Conservation (phyloP, 106 monocot genomes). For the Amphibolis antarctica region DNA sequence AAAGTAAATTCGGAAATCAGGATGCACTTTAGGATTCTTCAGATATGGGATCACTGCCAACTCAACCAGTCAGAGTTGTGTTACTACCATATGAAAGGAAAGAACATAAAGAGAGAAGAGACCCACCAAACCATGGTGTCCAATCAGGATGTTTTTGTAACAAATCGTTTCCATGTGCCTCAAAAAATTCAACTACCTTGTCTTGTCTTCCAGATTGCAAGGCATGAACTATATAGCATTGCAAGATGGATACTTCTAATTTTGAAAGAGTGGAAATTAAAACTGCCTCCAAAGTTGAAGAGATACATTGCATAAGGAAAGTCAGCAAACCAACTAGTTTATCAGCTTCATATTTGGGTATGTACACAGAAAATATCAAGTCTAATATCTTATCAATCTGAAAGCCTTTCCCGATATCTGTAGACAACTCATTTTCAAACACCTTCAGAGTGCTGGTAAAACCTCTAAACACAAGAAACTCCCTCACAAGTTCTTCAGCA, state of each 20-base stretch:
- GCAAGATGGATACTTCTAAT: constrained; percentile 63
- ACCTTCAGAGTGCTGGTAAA: constrained; percentile 70
- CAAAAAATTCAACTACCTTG: constrained; percentile 78
- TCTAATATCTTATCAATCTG: constrained; percentile 89
- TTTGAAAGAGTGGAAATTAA: constrained; percentile 53
- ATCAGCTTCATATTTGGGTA: constrained; percentile 74
- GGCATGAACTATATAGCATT: constrained; percentile 76
- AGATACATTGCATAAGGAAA: constrained; percentile 83
- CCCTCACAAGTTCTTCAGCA: constrained; percentile 83
- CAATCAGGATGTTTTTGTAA: constrained; percentile 72
- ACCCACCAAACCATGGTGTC: constrained; percentile 91
- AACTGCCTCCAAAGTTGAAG: constrained; percentile 46
- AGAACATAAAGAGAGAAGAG: not conserved
- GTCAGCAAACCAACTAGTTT: constrained; percentile 51
- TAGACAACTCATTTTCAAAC: constrained; percentile 65
- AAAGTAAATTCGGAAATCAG: constrained; percentile 86
- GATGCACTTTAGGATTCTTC: constrained; percentile 76
- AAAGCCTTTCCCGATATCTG: constrained; percentile 80
- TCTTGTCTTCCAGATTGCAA: constrained; percentile 65
- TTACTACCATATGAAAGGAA: not conserved
- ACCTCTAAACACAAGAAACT: constrained; percentile 91
- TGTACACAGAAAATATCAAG: constrained; percentile 68
- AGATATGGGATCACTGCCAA: constrained; percentile 86
- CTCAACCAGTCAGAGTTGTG: not conserved
- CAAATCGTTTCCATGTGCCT: constrained; percentile 57